Conservation (phyloP, 2,329 filamentous ascomycete species). For the Aspergillus brasiliensis region DNA sequence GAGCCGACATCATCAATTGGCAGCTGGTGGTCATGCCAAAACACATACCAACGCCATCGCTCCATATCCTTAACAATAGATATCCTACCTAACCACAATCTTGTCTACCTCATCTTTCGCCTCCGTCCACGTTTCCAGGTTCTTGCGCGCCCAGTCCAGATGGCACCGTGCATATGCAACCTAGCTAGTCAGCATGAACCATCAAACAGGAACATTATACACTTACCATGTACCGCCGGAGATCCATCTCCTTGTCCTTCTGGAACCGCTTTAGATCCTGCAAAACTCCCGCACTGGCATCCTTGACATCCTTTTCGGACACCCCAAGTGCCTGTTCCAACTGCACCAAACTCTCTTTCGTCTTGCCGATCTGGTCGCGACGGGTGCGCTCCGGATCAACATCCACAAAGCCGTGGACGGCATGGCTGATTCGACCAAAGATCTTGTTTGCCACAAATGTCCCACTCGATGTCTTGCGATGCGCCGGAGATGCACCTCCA, state of each 20-base stretch:
- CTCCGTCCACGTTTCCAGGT: slow-evolving; percentile 89
- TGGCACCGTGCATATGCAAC: slow-evolving; percentile 90
- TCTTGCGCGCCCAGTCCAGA: slow-evolving; percentile 91
- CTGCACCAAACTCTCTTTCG: slow-evolving; percentile 79
- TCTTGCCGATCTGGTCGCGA: slow-evolving; percentile 93
- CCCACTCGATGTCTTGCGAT: slow-evolving; percentile 81
- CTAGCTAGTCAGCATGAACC: slow-evolving; percentile 49
- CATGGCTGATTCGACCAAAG: slow-evolving; percentile 92
- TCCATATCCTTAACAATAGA: neutral
- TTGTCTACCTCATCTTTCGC: slow-evolving; percentile 84
- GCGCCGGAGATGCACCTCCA: slow-evolving; percentile 48
- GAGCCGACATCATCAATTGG: neutral
- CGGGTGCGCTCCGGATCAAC: slow-evolving; percentile 92
- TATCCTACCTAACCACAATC: slow-evolving; percentile 59
- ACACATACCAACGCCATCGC: slow-evolving; percentile 5
- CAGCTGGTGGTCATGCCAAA: neutral
- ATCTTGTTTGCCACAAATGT: slow-evolving; percentile 91
- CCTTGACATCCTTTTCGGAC: slow-evolving; percentile 87
- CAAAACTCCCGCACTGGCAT: slow-evolving; percentile 85
- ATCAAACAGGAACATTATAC: neutral
- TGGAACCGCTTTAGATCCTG: slow-evolving; percentile 93
- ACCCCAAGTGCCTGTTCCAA: slow-evolving; percentile 89
- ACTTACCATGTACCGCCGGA: slow-evolving; percentile 92
- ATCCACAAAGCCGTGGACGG: slow-evolving; percentile 93
- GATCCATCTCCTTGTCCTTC: slow-evolving; percentile 89